These are phyloP conservation scores for Debaryomycetaceae sp. DNA, from an alignment of 1,139 yeast species.

Conservation along the genomic window DNA sequence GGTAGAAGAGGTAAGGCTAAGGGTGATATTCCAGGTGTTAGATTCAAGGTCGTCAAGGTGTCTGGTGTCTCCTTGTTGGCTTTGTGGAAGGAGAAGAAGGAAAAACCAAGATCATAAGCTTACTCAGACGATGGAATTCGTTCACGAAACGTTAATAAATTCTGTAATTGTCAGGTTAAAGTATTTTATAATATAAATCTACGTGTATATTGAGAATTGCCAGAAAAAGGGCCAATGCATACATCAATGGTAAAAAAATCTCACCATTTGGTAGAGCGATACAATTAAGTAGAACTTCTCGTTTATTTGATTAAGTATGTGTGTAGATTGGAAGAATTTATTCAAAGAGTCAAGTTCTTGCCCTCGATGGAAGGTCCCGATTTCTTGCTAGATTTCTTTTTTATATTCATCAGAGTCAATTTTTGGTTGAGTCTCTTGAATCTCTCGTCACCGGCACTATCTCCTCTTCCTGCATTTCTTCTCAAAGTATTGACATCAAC, in stretches of 20 bases:
- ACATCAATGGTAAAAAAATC: slow-evolving; percentile 7
- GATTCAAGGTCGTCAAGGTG: slow-evolving; percentile 99
- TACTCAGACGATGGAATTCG: slow-evolving; percentile 1
- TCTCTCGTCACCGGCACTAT: slow-evolving; percentile 69
- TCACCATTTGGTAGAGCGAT: not conserved
- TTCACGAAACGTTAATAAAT: slow-evolving; percentile 1
- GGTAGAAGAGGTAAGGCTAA: slow-evolving; percentile 99
- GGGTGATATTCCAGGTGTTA: slow-evolving; percentile 99
- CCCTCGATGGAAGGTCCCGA: slow-evolving; percentile 83
- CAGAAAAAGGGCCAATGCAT: slow-evolving; percentile 13
- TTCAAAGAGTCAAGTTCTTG: slow-evolving; percentile 51
- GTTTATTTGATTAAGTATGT: not conserved
- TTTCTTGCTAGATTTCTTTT: slow-evolving; percentile 50
- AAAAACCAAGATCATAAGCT: slow-evolving; percentile 96
- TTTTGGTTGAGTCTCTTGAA: slow-evolving; percentile 68
- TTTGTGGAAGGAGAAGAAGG: slow-evolving; percentile 99
- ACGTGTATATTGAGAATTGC: slow-evolving; percentile 21
- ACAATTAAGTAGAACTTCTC: not conserved
- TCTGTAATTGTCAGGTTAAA: slow-evolving; percentile 8
- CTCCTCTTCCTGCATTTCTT: slow-evolving; percentile 36
- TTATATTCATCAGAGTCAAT: slow-evolving; percentile 44
- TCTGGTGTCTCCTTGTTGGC: slow-evolving; percentile 99
- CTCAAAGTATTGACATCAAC: slow-evolving; percentile 49
- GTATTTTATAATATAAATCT: slow-evolving; percentile 12
- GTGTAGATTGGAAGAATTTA: not conserved